Conservation (phyloP, 345 rosid species). For the Eutrema heterophyllum region DNA sequence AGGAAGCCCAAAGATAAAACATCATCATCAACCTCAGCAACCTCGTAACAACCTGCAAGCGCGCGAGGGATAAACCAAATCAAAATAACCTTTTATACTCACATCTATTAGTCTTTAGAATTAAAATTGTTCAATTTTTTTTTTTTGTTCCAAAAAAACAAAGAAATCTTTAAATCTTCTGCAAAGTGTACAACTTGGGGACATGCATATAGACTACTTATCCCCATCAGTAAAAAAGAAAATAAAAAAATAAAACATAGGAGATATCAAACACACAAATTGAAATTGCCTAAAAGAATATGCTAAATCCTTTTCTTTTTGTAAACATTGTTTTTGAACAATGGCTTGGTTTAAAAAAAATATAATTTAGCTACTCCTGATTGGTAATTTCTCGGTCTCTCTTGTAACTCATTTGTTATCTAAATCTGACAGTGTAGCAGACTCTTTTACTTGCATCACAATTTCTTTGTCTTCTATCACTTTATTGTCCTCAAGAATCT, state of each 20-base stretch:
- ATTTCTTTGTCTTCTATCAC: neutral
- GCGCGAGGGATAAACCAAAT: neutral
- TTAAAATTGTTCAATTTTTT: neutral
- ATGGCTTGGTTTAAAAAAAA: neutral
- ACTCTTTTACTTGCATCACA: constrained; percentile 11
- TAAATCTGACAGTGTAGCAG: constrained; percentile 6
- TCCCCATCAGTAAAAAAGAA: neutral
- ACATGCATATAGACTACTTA: neutral
- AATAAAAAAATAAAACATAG: neutral
- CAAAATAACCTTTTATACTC: neutral
- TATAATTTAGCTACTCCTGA: constrained; percentile 13
- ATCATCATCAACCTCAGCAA: neutral
- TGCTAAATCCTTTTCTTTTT: neutral
- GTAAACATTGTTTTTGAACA: neutral
- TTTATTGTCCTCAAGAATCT: neutral
- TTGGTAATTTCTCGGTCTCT: neutral
- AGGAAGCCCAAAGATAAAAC: neutral
- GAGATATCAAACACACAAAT: constrained; percentile 9
- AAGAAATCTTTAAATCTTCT: neutral
- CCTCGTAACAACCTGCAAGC: too few species aligned
- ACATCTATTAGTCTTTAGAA: neutral
- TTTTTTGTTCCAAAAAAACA: neutral
- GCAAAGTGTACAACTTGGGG: constrained; percentile 6
- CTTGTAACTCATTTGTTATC: constrained; percentile 7
- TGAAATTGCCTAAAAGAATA: constrained; percentile 20